These are phyloP conservation scores for Echeveria elegans DNA, from an alignment of 164 flowering plant species.

Conservation along the genomic window DNA sequence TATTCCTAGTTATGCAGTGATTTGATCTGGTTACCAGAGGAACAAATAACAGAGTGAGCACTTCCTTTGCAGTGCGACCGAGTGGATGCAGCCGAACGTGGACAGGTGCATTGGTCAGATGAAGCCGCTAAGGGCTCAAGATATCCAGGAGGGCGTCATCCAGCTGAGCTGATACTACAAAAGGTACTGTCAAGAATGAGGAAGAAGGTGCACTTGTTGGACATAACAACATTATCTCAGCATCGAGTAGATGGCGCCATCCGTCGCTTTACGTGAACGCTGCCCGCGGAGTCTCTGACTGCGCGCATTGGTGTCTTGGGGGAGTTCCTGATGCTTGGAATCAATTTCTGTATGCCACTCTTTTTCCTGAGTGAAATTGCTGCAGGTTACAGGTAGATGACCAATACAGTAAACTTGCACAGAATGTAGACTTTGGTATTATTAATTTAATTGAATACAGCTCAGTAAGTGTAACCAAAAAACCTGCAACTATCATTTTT, in stretches of 20 bases:
- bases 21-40: background rate
- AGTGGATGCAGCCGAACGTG: conserved; percentile 17
- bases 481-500: background rate
- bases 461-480: no score
- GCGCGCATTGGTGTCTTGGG: conserved; percentile 46
- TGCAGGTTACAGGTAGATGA: no score
- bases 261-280: conserved; percentile 27
- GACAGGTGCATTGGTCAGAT: conserved; percentile 18
- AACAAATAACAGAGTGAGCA: background rate
- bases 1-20: background rate
- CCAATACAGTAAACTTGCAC: background rate
- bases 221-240: conserved; percentile 27
- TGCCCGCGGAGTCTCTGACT: conserved; percentile 24
- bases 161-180: conserved; percentile 24
- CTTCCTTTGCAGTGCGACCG: conserved; percentile 3
- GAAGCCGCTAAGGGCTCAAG: conserved; percentile 13
- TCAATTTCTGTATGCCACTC: conserved; percentile 24
- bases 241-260: conserved; percentile 35
- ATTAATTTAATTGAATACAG: no score
- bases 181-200: conserved; percentile 16
- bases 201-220: conserved; percentile 23
- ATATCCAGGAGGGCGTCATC: conserved; percentile 22
- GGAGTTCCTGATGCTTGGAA: conserved; percentile 54
- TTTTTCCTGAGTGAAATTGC: conserved; percentile 5
- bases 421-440: no score